Evolutionary conservation across 139 green algal genomes (phyloP).

Genomic region (Mychonastes homosphaera): DNA sequence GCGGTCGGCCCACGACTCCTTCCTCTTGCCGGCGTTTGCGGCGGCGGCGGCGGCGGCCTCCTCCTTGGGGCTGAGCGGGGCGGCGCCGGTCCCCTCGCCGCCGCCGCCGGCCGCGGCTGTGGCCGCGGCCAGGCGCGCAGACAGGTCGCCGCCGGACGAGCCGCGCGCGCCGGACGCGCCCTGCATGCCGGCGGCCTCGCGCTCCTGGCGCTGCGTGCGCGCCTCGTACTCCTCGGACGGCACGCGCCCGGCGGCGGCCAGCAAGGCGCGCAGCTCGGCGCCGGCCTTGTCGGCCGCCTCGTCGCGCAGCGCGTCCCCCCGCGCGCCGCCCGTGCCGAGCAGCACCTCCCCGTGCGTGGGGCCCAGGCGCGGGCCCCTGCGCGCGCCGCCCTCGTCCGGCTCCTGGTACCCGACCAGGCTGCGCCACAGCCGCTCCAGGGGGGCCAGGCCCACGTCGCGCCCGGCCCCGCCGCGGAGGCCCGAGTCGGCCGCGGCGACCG

Average conservation of each 20-base stretch:
- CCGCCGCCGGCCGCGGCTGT: too few species aligned
- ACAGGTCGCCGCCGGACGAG: too few species aligned
- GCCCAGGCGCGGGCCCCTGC: conserved; percentile 23
- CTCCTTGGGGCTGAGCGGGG: too few species aligned
- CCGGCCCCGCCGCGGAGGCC: not conserved
- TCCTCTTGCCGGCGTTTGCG: too few species aligned
- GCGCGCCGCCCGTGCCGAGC: not conserved
- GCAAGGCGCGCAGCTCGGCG: not conserved
- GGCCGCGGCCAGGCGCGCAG: too few species aligned
- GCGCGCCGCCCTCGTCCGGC: conserved; percentile 1
- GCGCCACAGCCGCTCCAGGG: conserved; percentile 7
- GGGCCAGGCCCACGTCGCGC: not conserved
- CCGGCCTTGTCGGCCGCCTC: not conserved
- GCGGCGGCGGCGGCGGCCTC: too few species aligned
- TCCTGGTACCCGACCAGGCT: conserved; percentile 4
- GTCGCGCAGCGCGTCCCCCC: not conserved
- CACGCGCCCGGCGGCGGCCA: conserved; percentile 6
- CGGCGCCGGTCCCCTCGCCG: too few species aligned
- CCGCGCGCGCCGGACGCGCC: too few species aligned
- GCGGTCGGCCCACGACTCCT: conserved; percentile 16
- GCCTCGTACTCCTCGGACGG: conserved; percentile 13
- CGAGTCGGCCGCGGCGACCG: conserved; percentile 3
- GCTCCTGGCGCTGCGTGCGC: too few species aligned
- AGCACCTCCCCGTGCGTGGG: conserved; percentile 12
- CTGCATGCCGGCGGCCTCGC: too few species aligned